Percentiles rank a stretch among this genome's conserved stretches.
These are phyloP conservation scores for Diaporthe eres DNA, from an alignment of 2,329 filamentous ascomycete genomes.

Conservation along the genomic window DNA sequence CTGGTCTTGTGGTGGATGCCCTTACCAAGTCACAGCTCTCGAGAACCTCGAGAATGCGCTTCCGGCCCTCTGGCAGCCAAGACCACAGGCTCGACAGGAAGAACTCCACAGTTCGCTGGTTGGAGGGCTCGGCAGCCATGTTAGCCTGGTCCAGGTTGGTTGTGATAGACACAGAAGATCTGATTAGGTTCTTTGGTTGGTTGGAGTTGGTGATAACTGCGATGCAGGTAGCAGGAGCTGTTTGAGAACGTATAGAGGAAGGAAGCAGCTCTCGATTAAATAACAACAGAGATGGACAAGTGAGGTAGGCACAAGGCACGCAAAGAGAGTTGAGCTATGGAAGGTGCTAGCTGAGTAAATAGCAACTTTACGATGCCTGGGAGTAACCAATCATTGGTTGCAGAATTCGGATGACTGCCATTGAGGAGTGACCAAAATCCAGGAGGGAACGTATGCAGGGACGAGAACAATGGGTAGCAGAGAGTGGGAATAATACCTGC, in stretches of 20 bases:
- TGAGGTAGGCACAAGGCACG: background rate
- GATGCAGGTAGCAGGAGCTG: background rate
- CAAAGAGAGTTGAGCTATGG: background rate
- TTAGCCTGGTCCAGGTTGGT: background rate
- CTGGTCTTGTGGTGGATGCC: background rate
- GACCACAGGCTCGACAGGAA: slow-evolving; percentile 48
- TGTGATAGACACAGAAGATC: background rate
- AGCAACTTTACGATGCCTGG: background rate
- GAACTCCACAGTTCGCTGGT: slow-evolving; percentile 42
- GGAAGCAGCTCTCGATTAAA: background rate
- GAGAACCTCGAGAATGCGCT: slow-evolving; percentile 44
- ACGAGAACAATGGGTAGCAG: background rate
- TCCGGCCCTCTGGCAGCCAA: slow-evolving; percentile 45
- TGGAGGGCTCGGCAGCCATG: background rate
- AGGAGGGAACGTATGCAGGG: background rate
- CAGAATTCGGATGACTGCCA: background rate
- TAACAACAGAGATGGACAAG: background rate
- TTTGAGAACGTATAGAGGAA: background rate
- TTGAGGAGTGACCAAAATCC: background rate
- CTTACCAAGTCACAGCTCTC: slow-evolving; percentile 40
- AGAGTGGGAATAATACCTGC: background rate
- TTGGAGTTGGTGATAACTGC: background rate
- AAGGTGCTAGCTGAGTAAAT: background rate
- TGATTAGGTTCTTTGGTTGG: background rate
- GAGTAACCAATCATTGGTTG: background rate